Evolutionary conservation across 2,329 filamentous ascomycete species (phyloP).

Genomic region (Scorias spongiosa): DNA sequence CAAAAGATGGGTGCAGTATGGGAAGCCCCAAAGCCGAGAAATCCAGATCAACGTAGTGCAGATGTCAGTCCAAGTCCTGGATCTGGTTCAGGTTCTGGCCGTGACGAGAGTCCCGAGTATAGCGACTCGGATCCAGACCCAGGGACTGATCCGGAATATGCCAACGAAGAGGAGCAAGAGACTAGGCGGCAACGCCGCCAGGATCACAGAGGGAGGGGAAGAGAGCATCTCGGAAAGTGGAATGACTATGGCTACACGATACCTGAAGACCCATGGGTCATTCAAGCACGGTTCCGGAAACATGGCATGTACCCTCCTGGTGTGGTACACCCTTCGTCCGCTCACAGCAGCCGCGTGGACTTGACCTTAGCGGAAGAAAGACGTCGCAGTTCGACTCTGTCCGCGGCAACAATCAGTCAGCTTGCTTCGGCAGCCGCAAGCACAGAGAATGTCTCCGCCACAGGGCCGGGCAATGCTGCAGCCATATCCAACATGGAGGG

Average conservation of each 20-base stretch:
- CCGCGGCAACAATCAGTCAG: slow-evolving; percentile 7
- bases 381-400: slow-evolving; percentile 15
- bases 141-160: slow-evolving; percentile 23
- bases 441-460: slow-evolving; percentile 15
- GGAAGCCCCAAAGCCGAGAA: slow-evolving; percentile 38
- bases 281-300: slow-evolving; percentile 77
- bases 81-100: slow-evolving; percentile 5
- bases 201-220: slow-evolving; percentile 19
- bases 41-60: slow-evolving; percentile 16
- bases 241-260: slow-evolving; percentile 57
- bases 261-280: slow-evolving; percentile 91
- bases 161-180: slow-evolving; percentile 21
- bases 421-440: slow-evolving; percentile 10
- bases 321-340: slow-evolving; percentile 33
- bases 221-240: slow-evolving; percentile 28
- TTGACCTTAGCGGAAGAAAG: slow-evolving; percentile 17
- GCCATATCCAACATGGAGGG: not conserved
- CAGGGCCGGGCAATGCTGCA: slow-evolving; percentile 3
- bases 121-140: slow-evolving; percentile 23
- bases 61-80: slow-evolving; percentile 15
- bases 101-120: slow-evolving; percentile 22
- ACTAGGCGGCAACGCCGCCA: slow-evolving; percentile 12
- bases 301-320: slow-evolving; percentile 51
- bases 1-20: slow-evolving; percentile 79
- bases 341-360: slow-evolving; percentile 33